A percentile compares a stretch with the other conserved stretches of the same genome.
Evolutionary conservation across 371 early-diverging fungal genomes (phyloP).

Genomic region (Mortierella polycephala): DNA sequence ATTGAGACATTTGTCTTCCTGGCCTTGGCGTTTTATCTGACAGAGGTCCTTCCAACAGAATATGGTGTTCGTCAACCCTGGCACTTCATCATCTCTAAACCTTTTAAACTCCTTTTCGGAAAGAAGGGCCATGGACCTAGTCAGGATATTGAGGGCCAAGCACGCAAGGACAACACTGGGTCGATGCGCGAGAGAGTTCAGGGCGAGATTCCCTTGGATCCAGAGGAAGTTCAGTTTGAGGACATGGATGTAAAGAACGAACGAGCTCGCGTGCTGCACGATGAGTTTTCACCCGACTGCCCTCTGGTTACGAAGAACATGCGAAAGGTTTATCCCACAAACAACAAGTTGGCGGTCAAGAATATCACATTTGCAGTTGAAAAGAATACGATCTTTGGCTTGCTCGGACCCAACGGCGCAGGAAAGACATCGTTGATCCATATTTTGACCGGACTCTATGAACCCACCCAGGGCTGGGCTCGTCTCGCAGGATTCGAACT

Average conservation of each 20-base stretch:
- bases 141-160: slow-evolving; percentile 36
- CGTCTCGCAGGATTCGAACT: slow-evolving; percentile 71
- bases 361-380: slow-evolving; percentile 76
- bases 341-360: slow-evolving; percentile 72
- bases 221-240: slow-evolving; percentile 59
- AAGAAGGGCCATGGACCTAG: slow-evolving; percentile 12
- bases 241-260: slow-evolving; percentile 73
- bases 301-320: slow-evolving; percentile 69
- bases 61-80: slow-evolving; percentile 73
- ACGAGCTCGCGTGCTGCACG: slow-evolving; percentile 58
- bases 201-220: slow-evolving; percentile 50
- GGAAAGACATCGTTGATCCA: slow-evolving; percentile 76
- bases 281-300: slow-evolving; percentile 46
- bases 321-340: slow-evolving; percentile 67
- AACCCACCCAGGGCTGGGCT: slow-evolving; percentile 69
- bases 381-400: slow-evolving; percentile 66
- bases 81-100: slow-evolving; percentile 70
- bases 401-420: slow-evolving; percentile 71
- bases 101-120: slow-evolving; percentile 52
- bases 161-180: slow-evolving; percentile 30
- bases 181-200: slow-evolving; percentile 34
- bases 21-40: slow-evolving; percentile 63
- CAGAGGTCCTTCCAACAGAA: slow-evolving; percentile 66
- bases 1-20: slow-evolving; percentile 62
- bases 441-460: slow-evolving; percentile 76